These are phyloP conservation scores for Biscutella laevigata DNA, from an alignment of 441 rosid genomes.

Conservation along the genomic window DNA sequence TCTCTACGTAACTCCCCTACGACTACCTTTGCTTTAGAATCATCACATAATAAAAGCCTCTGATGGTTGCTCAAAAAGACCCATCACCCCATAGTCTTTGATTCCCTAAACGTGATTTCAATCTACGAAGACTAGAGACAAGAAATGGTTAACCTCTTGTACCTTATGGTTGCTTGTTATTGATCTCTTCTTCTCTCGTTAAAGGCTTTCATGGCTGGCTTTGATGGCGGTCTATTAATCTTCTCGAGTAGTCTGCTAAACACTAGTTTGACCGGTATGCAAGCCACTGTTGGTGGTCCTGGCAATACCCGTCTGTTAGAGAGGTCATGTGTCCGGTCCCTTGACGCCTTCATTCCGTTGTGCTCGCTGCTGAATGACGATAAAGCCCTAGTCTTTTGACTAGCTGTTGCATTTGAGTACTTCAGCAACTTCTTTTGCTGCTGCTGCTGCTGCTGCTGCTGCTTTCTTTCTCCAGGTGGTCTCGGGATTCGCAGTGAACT, in stretches of 20 bases:
- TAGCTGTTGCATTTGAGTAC: slow-evolving; percentile 49
- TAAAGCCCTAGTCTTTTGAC: slow-evolving; percentile 74
- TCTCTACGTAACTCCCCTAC: slow-evolving; percentile 23
- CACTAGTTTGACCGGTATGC: slow-evolving; percentile 93
- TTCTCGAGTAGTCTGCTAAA: slow-evolving; percentile 97
- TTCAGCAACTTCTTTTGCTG: slow-evolving; percentile 41
- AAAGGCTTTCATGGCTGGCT: slow-evolving; percentile 42
- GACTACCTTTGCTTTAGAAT: slow-evolving; percentile 21
- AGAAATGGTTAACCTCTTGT: neutral
- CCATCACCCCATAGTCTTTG: slow-evolving; percentile 16
- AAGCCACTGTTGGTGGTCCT: slow-evolving; percentile 79
- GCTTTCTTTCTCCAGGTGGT: slow-evolving; percentile 37
- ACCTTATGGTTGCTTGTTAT: slow-evolving; percentile 32
- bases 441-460: slow-evolving; percentile 30
- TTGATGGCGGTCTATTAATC: slow-evolving; percentile 88
- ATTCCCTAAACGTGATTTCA: slow-evolving; percentile 18
- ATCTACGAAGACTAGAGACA: slow-evolving; percentile 12
- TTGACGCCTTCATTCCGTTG: slow-evolving; percentile 25
- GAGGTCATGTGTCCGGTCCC: slow-evolving; percentile 42
- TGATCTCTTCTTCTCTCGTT: slow-evolving; percentile 36
- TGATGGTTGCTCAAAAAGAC: slow-evolving; percentile 30
- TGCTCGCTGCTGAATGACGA: slow-evolving; percentile 62
- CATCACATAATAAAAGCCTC: slow-evolving; percentile 24
- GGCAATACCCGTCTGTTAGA: slow-evolving; percentile 57
- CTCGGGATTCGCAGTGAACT: slow-evolving; percentile 30